Evolutionary conservation across 441 rosid genomes (phyloP).

Genomic region (Populus trichocarpa): DNA sequence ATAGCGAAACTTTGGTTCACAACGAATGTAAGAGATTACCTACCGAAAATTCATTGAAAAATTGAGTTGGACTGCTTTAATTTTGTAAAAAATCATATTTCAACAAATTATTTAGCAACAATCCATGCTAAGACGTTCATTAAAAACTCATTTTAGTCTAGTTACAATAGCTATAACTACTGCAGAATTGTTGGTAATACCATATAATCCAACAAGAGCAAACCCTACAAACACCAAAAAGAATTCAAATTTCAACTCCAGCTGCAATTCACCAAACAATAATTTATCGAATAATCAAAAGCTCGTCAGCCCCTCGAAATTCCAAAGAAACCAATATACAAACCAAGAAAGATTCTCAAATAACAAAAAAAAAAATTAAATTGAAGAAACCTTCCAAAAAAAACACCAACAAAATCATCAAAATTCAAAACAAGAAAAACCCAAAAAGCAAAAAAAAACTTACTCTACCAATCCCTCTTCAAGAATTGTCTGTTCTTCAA

Average conservation of each 20-base stretch:
- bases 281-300: neutral
- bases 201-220: neutral
- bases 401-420: neutral
- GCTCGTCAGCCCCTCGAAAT: neutral
- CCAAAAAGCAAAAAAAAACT: conserved; percentile 16
- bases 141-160: neutral
- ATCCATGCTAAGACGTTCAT: neutral
- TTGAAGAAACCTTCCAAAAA: neutral
- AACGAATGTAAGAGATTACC: neutral
- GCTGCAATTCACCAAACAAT: neutral
- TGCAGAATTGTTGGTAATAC: neutral
- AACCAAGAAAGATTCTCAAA: neutral
- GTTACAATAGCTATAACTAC: neutral
- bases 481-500: conserved; percentile 54
- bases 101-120: neutral
- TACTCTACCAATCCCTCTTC: conserved; percentile 51
- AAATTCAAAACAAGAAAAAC: neutral
- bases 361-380: neutral
- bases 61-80: neutral
- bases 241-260: neutral
- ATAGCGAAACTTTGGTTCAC: neutral
- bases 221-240: conserved; percentile 1
- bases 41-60: neutral
- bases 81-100: neutral
- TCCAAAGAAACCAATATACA: neutral